Evolutionary conservation across 2,329 filamentous ascomycete genomes (phyloP), one percentile per base, ranked within the genome.

Genomic region (Stachybotrys echinatus): DNA sequence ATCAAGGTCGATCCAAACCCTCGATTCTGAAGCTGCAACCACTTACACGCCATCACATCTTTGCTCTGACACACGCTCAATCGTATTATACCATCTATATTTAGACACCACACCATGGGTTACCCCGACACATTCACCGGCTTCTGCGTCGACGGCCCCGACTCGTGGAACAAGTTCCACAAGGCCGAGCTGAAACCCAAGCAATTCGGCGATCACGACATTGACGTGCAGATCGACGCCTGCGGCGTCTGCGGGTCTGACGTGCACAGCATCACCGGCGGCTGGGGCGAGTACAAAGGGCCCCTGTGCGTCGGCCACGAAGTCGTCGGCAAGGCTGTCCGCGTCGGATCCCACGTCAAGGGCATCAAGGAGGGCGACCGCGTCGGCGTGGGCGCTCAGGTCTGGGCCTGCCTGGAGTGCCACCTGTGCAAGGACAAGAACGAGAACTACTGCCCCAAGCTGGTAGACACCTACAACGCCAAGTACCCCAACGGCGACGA

Each of bases 171-270:
- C 54, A 56, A 67, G 47, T 74, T 74, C 52, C 59, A 64, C 54
- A 70, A 67, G 48, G 49, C 62, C 2, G 58, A 63, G 20, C 61
- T 74, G 43, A 72, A 55, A 23, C 68, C 67, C 14, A 71, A 70
- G 58, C 60, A 64, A 1, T 70, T 70, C 27, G 66, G 54, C 17
- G 59, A 64, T 7, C 58, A 62, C 49, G 64, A 66, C 47, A 53
- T 89, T 57, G 87, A 90, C 61, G 80, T 91, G 63, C 83, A 87
- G 67, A 84, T 91, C 56, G 79, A 85, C 50, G 81, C 79, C 52
- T 88, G 85, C 62, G 84, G 84, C 60, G 71, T 84, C 48, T 85
- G 81, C 61, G 80, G 81, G 54, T 80, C 75, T 48, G 81, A 85
- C 56, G 71, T 84, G 14, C 81, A 83, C 66, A 82, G 76, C 21